Conservation (phyloP, 768 basidiomycete genomes). For the Lactifluus volemus region DNA sequence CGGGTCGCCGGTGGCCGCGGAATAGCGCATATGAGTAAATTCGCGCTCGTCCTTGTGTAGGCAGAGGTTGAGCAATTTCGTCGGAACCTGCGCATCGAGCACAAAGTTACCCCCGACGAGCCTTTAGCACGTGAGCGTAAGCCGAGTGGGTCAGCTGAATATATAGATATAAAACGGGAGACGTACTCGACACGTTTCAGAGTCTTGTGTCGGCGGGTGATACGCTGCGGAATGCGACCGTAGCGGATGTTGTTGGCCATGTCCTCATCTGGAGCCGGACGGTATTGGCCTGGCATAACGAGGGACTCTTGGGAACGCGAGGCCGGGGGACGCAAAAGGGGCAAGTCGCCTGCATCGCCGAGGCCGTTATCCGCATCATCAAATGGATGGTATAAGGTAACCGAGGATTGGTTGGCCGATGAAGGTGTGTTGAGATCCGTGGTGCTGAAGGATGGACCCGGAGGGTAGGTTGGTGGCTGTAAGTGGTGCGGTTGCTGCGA, state of each 20-base stretch:
- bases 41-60: constrained; percentile 71
- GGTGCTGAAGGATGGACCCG: background rate
- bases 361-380: constrained; percentile 27
- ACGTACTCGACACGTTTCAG: constrained; percentile 84
- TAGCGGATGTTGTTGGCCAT: constrained; percentile 66
- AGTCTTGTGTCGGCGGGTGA: constrained; percentile 86
- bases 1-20: constrained; percentile 92
- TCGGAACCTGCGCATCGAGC: constrained; percentile 80
- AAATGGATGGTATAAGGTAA: constrained; percentile 22
- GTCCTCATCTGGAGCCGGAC: constrained; percentile 26
- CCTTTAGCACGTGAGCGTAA: constrained; percentile 26
- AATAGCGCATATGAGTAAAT: constrained; percentile 94
- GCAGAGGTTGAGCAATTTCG: constrained; percentile 85
- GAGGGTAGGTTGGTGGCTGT: background rate
- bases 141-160: background rate
- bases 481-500: background rate
- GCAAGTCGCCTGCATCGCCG: constrained; percentile 55
- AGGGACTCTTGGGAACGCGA: constrained; percentile 15
- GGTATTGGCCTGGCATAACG: constrained; percentile 38
- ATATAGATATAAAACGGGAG: background rate
- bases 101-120: constrained; percentile 93
- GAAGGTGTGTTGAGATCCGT: constrained; percentile 16
- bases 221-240: constrained; percentile 84
- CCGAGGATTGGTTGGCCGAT: constrained; percentile 9
- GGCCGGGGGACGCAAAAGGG: constrained; percentile 37